Conservation (phyloP, 2,329 filamentous ascomycete genomes). For the Pseudogymnoascus sp. region DNA sequence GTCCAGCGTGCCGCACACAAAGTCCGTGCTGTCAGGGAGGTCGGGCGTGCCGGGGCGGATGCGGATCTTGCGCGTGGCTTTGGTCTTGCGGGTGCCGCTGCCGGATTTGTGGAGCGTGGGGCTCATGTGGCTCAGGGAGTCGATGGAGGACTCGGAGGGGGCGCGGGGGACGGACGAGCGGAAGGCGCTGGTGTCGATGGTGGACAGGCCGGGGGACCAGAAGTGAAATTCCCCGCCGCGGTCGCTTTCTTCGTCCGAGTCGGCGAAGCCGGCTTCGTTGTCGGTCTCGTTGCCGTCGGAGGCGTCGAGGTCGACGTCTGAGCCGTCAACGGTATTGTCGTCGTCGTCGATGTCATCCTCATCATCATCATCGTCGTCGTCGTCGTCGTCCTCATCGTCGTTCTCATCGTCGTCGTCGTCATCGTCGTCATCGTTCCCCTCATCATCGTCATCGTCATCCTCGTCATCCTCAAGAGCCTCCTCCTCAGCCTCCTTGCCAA, state of each 20-base stretch:
- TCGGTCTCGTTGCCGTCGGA: slow-evolving; percentile 70
- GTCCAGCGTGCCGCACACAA: slow-evolving; percentile 95
- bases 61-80: slow-evolving; percentile 34
- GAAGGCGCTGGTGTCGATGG: slow-evolving; percentile 21
- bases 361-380: slow-evolving; percentile 53
- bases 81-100: slow-evolving; percentile 14
- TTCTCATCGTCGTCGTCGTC: slow-evolving; percentile 40
- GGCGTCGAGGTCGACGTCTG: slow-evolving; percentile 63
- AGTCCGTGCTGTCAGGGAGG: slow-evolving; percentile 93
- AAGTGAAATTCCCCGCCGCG: slow-evolving; percentile 56
- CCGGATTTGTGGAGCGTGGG: slow-evolving; percentile 16
- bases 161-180: slow-evolving; percentile 24
- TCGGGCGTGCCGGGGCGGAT: slow-evolving; percentile 67
- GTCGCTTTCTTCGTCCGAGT: slow-evolving; percentile 60
- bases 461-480: slow-evolving; percentile 74
- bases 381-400: slow-evolving; percentile 41
- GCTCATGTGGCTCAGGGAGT: slow-evolving; percentile 33
- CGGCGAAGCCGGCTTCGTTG: slow-evolving; percentile 64
- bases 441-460: slow-evolving; percentile 35
- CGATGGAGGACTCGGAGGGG: slow-evolving; percentile 55
- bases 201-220: slow-evolving; percentile 41
- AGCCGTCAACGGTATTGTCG: slow-evolving; percentile 41
- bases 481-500: slow-evolving; percentile 85
- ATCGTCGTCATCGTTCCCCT: slow-evolving; percentile 35
- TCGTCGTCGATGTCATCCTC: slow-evolving; percentile 44